Conservation (phyloP, 164 flowering plant genomes). For the Tetrastigma voinierianum region DNA sequence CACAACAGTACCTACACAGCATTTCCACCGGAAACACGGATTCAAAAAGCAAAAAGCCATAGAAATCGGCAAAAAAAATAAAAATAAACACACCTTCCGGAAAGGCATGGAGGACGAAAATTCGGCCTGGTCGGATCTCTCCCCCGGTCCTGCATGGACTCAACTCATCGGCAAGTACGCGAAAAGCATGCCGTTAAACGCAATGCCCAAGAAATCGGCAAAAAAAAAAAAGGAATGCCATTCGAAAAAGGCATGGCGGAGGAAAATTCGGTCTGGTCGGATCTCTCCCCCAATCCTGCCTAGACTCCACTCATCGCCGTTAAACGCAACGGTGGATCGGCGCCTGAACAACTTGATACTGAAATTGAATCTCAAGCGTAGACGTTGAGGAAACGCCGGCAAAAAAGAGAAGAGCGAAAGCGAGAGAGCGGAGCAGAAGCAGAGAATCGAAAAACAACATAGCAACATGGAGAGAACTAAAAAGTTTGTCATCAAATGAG, state of each 20-base stretch:
- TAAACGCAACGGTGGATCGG: constrained; percentile 12
- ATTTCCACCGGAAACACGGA: too few species aligned
- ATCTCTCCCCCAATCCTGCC: constrained; percentile 6
- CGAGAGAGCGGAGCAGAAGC: neutral
- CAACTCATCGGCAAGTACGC: constrained; percentile 10
- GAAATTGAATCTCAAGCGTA: neutral
- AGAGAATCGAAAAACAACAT: neutral
- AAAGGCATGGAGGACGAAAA: constrained; percentile 14
- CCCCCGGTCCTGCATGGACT: constrained; percentile 5
- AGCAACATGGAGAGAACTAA: neutral
- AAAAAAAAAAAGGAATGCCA: too few species aligned
- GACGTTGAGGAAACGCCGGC: neutral
- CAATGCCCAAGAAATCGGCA: neutral
- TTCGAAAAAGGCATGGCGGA: constrained; percentile 16
- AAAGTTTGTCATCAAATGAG: neutral
- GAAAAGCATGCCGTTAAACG: neutral
- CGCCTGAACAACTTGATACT: neutral
- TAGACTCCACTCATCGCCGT: constrained; percentile 3
- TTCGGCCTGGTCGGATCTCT: neutral
- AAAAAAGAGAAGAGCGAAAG: neutral
- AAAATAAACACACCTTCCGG: too few species aligned
- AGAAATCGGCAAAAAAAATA: neutral
- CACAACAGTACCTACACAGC: too few species aligned
- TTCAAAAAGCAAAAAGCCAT: too few species aligned
- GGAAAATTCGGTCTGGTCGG: neutral